Evolutionary conservation across 495 filamentous ascomycete species (phyloP), one percentile per base, ranked within the genome.

Genomic region (Podospora comata): DNA sequence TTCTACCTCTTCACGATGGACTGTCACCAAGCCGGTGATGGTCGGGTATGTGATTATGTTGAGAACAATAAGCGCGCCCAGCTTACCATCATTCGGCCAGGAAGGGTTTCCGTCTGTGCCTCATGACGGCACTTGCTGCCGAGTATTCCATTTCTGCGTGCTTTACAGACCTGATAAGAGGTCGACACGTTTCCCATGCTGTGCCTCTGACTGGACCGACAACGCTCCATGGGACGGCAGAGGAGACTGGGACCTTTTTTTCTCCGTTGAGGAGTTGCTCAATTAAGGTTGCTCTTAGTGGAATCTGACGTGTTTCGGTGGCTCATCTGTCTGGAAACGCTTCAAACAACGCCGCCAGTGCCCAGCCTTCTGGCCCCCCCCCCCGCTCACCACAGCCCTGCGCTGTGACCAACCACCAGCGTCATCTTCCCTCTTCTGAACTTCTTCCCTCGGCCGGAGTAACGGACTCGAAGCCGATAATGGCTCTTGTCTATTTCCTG

Each of bases 391-490:
- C 39, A 48, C 39, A 48, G 39, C 39, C 39, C 39, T 48, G 39
- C 39, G 9, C 39, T 48, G 39, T 48, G 39, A 16, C 39, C 39
- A 48, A 16, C 39, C 15, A 11, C 53, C 4, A 13, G 27, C 34
- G 30, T 30, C 19, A 39, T 27, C 53, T 57, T 55, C 34, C 19
- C 39, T 32, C 11, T 65, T 32, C 18, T 56, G 55, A 54, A 5
- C 56, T n/a, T n/a, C 56, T 48, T 16, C 61, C 61, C 62, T 67
- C 39, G 39, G 57, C 65, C 70, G 70, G 70, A 67, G 64, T 60
- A 65, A 67, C 70, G 62, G 70, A 66, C 59, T 32, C 27, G 61
- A 23, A 63, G 66, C 66, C 69, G 69, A 66, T 48, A 48, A 48
- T 48, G 39, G 39, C 39, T 48, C 39, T 13, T 48, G 39, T 48